phyloP scores from a whole-genome alignment of 1,284 basidiomycete species.

The Dichomitus squalens region DNA sequence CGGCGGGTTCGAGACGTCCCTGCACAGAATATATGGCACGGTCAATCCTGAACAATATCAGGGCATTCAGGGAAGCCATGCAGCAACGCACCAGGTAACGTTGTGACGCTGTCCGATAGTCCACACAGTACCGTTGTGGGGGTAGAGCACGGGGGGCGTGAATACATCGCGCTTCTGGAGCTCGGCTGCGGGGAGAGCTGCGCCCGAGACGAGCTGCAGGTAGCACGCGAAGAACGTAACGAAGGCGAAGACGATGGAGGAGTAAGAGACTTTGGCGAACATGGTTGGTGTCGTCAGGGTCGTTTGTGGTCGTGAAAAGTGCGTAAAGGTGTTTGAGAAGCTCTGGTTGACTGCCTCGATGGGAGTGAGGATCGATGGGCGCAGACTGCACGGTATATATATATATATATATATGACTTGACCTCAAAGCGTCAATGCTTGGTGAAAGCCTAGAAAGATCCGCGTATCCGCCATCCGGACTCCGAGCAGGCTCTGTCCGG shows the following conservation, averaged over 20 bases:
- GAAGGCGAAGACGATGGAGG: background rate
- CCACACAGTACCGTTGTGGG: conserved; percentile 40
- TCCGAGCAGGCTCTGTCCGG: background rate
- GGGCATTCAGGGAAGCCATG: background rate
- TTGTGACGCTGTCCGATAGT: conserved; percentile 36
- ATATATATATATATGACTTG: background rate
- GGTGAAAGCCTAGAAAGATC: background rate
- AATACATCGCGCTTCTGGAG: conserved; percentile 40
- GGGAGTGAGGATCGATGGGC: background rate
- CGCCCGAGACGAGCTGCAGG: conserved; percentile 13
- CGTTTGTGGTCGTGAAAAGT: background rate
- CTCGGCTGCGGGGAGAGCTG: conserved; percentile 2
- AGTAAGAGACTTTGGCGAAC: conserved; percentile 9
- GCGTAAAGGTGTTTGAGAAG: background rate
- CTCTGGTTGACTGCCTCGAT: background rate
- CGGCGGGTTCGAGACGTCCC: conserved; percentile 42
- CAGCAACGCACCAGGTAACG: conserved; percentile 43
- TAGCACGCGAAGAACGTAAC: conserved; percentile 13
- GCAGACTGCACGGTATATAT: background rate
- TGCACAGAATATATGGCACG: conserved; percentile 9
- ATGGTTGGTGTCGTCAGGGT: background rate
- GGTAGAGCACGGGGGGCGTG: conserved; percentile 41
- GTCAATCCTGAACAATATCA: background rate
- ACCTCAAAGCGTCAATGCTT: background rate
- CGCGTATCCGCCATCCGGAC: background rate